Percentiles rank a stretch among this genome's conserved stretches.
phyloP scores from a whole-genome alignment of 176 grass and related monocot species.

The Rhynchospora breviuscula region DNA sequence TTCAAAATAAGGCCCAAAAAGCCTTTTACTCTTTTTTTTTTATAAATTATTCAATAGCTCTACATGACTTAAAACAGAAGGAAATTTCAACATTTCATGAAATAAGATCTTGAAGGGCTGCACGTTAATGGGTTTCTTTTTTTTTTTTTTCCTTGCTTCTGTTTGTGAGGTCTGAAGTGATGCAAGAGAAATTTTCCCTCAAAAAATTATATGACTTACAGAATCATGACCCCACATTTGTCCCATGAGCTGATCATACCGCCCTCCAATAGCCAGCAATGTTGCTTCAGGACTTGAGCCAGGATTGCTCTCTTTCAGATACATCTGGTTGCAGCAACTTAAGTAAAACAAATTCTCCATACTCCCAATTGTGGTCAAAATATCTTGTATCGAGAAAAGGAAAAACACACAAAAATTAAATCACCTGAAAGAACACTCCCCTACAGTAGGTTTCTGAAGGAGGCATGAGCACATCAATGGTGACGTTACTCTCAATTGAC shows the following conservation, averaged over 20 bases:
- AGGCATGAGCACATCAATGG: constrained; percentile 94
- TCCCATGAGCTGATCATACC: constrained; percentile 74
- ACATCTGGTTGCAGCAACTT: constrained; percentile 44
- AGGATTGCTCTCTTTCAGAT: constrained; percentile 66
- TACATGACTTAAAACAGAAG: not conserved
- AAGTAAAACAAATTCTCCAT: constrained; percentile 3
- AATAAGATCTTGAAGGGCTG: not conserved
- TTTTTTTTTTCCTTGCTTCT: too few relatives aligned
- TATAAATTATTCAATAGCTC: not conserved
- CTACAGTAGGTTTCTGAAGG: constrained; percentile 82
- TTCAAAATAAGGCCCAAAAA: not conserved
- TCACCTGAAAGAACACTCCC: constrained; percentile 85
- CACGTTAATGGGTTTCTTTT: not conserved
- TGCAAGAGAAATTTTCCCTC: not conserved
- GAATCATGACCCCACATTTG: constrained; percentile 55
- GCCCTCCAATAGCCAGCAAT: constrained; percentile 84
- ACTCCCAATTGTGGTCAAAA: not conserved
- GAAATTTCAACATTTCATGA: not conserved
- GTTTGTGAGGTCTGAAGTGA: not conserved
- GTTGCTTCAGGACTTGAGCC: constrained; percentile 46
- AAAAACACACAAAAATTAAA: constrained; percentile 10
- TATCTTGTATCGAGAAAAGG: constrained; percentile 6
- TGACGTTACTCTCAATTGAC: constrained; percentile 53
- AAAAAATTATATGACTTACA: constrained; percentile 43
- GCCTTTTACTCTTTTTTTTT: not conserved